Conservation (phyloP, 176 grass and related monocot genomes). For the Oryza meyeriana region DNA sequence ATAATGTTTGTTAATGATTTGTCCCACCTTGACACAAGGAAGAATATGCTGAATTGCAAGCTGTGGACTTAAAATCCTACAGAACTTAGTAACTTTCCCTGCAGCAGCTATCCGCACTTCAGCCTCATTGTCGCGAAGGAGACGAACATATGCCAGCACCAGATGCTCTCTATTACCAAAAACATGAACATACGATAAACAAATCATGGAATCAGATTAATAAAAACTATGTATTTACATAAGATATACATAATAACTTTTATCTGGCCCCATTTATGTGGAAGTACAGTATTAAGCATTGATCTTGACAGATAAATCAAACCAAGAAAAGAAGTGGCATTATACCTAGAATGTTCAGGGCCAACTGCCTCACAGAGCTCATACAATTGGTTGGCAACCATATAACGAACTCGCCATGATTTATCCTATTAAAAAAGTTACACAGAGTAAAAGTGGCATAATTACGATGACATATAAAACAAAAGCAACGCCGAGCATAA, state of each 20-base stretch:
- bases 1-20: background rate
- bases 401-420: slow-evolving; percentile 96
- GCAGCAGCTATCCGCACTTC: slow-evolving; percentile 97
- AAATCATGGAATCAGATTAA: background rate
- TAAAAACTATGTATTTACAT: background rate
- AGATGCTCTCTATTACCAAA: slow-evolving; percentile 59
- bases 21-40: slow-evolving; percentile 78
- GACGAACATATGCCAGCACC: slow-evolving; percentile 85
- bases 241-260: background rate
- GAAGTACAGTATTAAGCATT: background rate
- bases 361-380: slow-evolving; percentile 92
- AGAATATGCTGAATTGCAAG: slow-evolving; percentile 85
- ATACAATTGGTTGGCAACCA: slow-evolving; percentile 96
- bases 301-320: background rate
- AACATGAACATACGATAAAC: background rate
- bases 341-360: slow-evolving; percentile 76
- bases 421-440: slow-evolving; percentile 64
- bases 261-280: background rate
- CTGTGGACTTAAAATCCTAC: slow-evolving; percentile 67
- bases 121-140: slow-evolving; percentile 95
- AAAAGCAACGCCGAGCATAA: background rate
- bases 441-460: background rate
- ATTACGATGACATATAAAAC: background rate
- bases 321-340: slow-evolving; percentile 10
- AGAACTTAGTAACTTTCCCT: slow-evolving; percentile 97